Evolutionary conservation across 2,329 filamentous ascomycete species (phyloP), one percentile per base, ranked within the genome.

Genomic region (Penicillium vulpinum): DNA sequence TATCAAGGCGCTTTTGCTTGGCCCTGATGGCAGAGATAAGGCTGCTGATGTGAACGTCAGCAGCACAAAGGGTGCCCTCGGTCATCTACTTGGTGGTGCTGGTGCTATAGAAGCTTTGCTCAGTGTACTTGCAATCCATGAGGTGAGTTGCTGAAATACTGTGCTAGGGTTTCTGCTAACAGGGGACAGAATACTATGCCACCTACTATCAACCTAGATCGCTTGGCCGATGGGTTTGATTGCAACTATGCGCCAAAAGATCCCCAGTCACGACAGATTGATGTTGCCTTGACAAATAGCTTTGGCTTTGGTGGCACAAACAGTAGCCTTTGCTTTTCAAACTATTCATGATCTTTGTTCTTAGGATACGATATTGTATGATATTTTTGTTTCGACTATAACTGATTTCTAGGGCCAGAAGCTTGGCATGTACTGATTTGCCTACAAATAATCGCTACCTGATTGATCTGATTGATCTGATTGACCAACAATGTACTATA

Each of bases 251-350:
- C 96, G 4, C 85, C 92, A 0, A 80, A 86, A 4, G 70, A 79
- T 44, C 82, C 91, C 0, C 92, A 97, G 73, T 74, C 88, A 51
- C 87, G 85, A 62, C 71, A 80, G 2, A 85, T 97, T 11, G 78
- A 85, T 56, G 88, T 93, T 22, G 90, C 90, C 5, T 67, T 99
- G 56, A 94, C 91, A 4, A 99, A 99, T 70, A 97, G 93, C 72
- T 99, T 99, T 77, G 94, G 94, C 0, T 99, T 99, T 77, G 94
- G 94, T 11, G 94, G 94, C 16, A 97, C 93, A 1, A 99, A 99
- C 77, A 92, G 93, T 40, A 92, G 87, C 52, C 78, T 99, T 36
- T 92, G 92, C 51, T 93, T 97, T 67, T 65, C 71, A 5, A 69
- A 64, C 51, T 66, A 65, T 50, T 53, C 49, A 52, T 47, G 58